Base-by-base conservation (phyloP, 1,139 yeast genomes). In the Hyphopichia wangnamkhiaoensis region DNA sequence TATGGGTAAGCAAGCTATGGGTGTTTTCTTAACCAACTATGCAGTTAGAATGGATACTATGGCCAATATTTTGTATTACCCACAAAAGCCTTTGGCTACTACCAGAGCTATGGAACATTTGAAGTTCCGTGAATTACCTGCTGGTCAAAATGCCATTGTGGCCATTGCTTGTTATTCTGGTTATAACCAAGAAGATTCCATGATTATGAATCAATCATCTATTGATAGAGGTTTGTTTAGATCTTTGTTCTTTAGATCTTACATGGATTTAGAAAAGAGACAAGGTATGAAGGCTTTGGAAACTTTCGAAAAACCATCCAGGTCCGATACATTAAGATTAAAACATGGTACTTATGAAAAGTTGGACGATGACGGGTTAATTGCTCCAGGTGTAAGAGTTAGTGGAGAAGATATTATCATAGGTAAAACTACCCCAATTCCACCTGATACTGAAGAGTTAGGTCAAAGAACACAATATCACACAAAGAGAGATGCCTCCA, bases 1-100 rank as follows among this genome's bases (percentile, higher is more conserved):
- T 61, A 93, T 93, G 98, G 98, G 98, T 81, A 93, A 93, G 68
- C 99, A 93, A 71, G 99, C 99, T 44, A 93, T 93, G 98, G 99
- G 99, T 61, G 98, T 94, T n/a, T 91, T 89, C 65, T 76, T 93
- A 58, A 93, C 98, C 4, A 93, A 93, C 59, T 94, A 93, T 62
- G 80, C 86, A 40, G 96, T 91, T 37, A 88, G 99, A 71, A 93
- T 93, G 98, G 99, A 93, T 67, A 93, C 98, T 3, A 93, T 94
- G 98, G 97, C 98, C 13, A 93, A 93, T 56, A 91, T 93, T 56
- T 76, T 93, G 51, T 94, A 94, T 61, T 93, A 93, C 58, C 99
- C 99, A 34, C 99, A 93, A 64, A 94, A 93, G 64, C 98, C 99
- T n/a, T 72, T 93, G 59, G 99, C 98, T 37, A 94, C 98, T 25